phyloP scores from a whole-genome alignment of 2,329 filamentous ascomycete genomes.

The Epichloe aotearoae region DNA sequence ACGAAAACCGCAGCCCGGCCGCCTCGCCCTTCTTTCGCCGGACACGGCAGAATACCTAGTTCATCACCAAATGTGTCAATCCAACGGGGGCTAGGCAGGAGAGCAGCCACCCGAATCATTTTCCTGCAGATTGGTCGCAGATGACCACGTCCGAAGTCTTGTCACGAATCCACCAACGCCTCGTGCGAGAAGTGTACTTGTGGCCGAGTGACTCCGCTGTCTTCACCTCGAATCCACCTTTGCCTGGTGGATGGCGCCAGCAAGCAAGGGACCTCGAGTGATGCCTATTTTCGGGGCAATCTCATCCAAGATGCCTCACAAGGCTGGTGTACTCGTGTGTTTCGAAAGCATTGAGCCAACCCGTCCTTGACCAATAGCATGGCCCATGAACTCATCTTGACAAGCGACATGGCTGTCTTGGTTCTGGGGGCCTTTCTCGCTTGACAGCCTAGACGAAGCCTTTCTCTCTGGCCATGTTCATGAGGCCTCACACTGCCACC shows the following conservation, averaged over 20 bases:
- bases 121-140: not conserved
- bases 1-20: not conserved
- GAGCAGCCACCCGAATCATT: not conserved
- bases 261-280: not conserved
- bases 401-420: not conserved
- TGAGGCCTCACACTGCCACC: slow-evolving; percentile 1
- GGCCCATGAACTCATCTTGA: not conserved
- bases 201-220: not conserved
- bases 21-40: not conserved
- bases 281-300: not conserved
- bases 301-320: not conserved
- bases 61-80: too few relatives aligned
- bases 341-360: not conserved
- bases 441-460: slow-evolving; percentile 2
- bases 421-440: not conserved
- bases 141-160: not conserved
- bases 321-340: not conserved
- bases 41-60: not conserved
- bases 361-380: not conserved
- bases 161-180: not conserved
- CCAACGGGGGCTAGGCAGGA: not conserved
- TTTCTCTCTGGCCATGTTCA: not conserved
- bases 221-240: not conserved
- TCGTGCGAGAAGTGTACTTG: not conserved
- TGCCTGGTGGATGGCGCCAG: not conserved